Evolutionary conservation across 768 basidiomycete species (phyloP).

Genomic region (Paxillus rubicundulus): DNA sequence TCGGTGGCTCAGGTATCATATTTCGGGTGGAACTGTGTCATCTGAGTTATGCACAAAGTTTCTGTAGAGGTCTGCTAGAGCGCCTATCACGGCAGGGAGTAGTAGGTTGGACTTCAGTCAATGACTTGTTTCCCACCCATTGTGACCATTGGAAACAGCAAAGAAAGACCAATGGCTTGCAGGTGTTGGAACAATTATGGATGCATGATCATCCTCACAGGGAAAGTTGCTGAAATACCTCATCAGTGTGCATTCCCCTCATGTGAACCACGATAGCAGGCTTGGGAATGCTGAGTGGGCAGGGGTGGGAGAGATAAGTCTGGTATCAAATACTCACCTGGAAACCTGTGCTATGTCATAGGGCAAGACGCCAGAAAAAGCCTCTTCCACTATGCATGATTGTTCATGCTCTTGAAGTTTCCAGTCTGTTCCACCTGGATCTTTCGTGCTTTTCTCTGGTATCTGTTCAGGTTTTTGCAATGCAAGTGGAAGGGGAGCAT

Average conservation of each 20-base stretch:
- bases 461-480: not conserved
- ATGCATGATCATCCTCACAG: slow-evolving; percentile 25
- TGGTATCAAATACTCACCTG: slow-evolving; percentile 9
- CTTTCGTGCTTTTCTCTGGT: not conserved
- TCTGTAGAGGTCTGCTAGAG: slow-evolving; percentile 23
- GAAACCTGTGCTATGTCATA: slow-evolving; percentile 22
- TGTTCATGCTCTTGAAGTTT: slow-evolving; percentile 9
- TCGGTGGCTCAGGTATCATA: slow-evolving; percentile 6
- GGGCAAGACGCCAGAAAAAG: slow-evolving; percentile 14
- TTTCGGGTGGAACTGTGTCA: slow-evolving; percentile 14
- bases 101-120: slow-evolving; percentile 35
- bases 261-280: not conserved
- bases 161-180: slow-evolving; percentile 34
- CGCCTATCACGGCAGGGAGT: slow-evolving; percentile 20
- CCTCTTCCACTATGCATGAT: slow-evolving; percentile 1
- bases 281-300: not conserved
- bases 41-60: slow-evolving; percentile 19
- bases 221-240: slow-evolving; percentile 22
- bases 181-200: slow-evolving; percentile 19
- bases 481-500: not conserved
- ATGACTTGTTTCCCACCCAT: slow-evolving; percentile 32
- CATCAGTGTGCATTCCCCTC: not conserved
- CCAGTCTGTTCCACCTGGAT: not conserved
- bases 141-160: slow-evolving; percentile 33
- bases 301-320: not conserved